Base-by-base conservation (phyloP, 1,284 basidiomycete genomes). In the Trametes versicolor region DNA sequence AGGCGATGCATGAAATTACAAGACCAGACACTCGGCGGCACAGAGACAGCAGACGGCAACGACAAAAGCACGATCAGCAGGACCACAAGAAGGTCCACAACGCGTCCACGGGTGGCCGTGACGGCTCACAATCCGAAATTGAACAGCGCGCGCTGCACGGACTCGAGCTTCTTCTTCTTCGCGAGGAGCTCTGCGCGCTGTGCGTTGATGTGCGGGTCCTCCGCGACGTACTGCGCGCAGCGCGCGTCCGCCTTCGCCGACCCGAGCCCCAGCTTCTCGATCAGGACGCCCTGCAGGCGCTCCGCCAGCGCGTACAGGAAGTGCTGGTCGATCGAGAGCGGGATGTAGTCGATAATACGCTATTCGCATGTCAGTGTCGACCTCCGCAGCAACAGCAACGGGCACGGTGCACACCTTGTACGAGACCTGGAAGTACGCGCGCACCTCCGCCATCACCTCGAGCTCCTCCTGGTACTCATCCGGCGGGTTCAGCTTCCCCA, bases 361-460 rank as follows among this genome's bases (percentile, higher is more conserved):
- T 86, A 60, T 2, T 49, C 12, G 45, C 12, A 21, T 17, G 23
- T 37, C 51, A 52, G 37, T 4, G 7, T 19, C 43, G 21, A 25
- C n/a, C 21, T 12, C n/a, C 3, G 4, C 8, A 23, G 45, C n/a
- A 15, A 7, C 7, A 15, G n/a, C 45, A 25, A 48, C 19, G 15
- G 1, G 63, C 64, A 1, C 9, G 23, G 34, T 58, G 23, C 75
- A 25, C 41, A 82, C 83, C 80, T 82, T 83, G 71, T 83, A 82
- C 1, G 81, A 71, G 4, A 85, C 80, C 65, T 83, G 80, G 72
- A 84, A 86, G 72, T 85, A 86, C 1, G 81, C 84, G 7, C 82
- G 73, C 1, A 84, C 82, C 60, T 85, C 83, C 2, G 84, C 82
- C 81, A 85, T 83, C 36, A 84, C 75, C 27, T 77, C 66, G n/a